phyloP scores from a whole-genome alignment of 2,329 filamentous ascomycete genomes.

The Aspergillus pseudonomiae region DNA sequence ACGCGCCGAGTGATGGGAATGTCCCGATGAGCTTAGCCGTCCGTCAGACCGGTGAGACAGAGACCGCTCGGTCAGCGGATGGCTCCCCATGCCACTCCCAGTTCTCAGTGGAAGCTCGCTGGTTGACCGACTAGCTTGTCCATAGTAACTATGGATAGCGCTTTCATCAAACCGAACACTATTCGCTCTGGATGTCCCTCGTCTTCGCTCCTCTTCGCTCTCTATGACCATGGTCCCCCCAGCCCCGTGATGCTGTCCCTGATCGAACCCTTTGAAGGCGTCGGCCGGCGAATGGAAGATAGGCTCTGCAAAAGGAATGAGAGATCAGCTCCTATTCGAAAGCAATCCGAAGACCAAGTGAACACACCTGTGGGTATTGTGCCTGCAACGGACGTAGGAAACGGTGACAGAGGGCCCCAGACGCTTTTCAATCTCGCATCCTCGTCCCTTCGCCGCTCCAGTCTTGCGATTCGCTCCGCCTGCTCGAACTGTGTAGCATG shows the following conservation, averaged over 20 bases:
- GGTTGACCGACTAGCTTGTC: conserved; percentile 78
- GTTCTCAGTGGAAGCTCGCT: conserved; percentile 80
- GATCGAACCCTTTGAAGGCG: conserved; percentile 85
- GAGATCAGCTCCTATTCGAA: conserved; percentile 5
- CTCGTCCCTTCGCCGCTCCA: conserved; percentile 66
- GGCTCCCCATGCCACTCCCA: conserved; percentile 75
- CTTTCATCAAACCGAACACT: conserved; percentile 98
- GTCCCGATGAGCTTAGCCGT: conserved; percentile 87
- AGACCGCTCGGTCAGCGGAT: conserved; percentile 84
- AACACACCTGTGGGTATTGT: conserved; percentile 82
- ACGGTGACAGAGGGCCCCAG: conserved; percentile 83
- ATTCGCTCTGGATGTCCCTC: conserved; percentile 88
- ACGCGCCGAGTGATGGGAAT: conserved; percentile 74
- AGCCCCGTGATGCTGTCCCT: conserved; percentile 77
- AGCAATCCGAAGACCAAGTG: conserved; percentile 6
- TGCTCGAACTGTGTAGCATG: conserved; percentile 64
- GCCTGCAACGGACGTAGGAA: conserved; percentile 80
- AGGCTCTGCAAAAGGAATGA: conserved; percentile 60
- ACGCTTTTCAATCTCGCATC: conserved; percentile 75
- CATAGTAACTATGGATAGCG: conserved; percentile 87
- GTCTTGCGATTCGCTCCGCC: conserved; percentile 60
- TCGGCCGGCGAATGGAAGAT: conserved; percentile 78
- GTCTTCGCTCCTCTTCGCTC: conserved; percentile 80
- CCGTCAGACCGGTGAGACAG: conserved; percentile 96
- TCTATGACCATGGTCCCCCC: conserved; percentile 83